Conservation (phyloP, 768 basidiomycete genomes). For the Suillus placidus region DNA sequence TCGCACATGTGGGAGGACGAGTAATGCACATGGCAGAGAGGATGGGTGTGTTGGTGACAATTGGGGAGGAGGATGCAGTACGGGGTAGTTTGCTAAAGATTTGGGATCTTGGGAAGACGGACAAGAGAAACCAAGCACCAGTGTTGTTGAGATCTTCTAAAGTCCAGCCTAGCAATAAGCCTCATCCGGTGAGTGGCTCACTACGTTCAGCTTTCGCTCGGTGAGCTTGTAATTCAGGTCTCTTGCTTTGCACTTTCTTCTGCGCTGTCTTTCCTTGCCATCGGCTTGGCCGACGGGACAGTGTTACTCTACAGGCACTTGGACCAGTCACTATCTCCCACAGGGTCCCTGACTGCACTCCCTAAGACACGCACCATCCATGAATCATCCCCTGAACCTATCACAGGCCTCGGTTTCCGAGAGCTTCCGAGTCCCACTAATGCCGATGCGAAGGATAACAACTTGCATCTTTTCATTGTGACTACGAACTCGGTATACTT, state of each 20-base stretch:
- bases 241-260: constrained; percentile 80
- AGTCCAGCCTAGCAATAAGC: constrained; percentile 72
- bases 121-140: constrained; percentile 66
- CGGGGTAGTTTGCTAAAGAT: constrained; percentile 78
- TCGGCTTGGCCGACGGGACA: constrained; percentile 94
- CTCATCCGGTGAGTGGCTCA: constrained; percentile 64
- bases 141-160: constrained; percentile 73
- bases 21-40: constrained; percentile 88
- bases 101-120: constrained; percentile 80
- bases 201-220: background rate
- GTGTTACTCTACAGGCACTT: constrained; percentile 91
- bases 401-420: constrained; percentile 91
- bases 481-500: constrained; percentile 82
- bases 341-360: constrained; percentile 67
- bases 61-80: constrained; percentile 84
- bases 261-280: constrained; percentile 79
- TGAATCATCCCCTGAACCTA: constrained; percentile 83
- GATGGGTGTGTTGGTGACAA: constrained; percentile 79
- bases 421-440: constrained; percentile 40
- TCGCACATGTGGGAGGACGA: constrained; percentile 76
- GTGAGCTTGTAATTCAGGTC: constrained; percentile 46
- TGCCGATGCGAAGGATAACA: constrained; percentile 28
- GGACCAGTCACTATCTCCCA: constrained; percentile 81
- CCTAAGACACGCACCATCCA: constrained; percentile 86
- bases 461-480: constrained; percentile 78